phyloP scores from a whole-genome alignment of 176 grass and related monocot genomes.

The maize (Zea mays) region DNA sequence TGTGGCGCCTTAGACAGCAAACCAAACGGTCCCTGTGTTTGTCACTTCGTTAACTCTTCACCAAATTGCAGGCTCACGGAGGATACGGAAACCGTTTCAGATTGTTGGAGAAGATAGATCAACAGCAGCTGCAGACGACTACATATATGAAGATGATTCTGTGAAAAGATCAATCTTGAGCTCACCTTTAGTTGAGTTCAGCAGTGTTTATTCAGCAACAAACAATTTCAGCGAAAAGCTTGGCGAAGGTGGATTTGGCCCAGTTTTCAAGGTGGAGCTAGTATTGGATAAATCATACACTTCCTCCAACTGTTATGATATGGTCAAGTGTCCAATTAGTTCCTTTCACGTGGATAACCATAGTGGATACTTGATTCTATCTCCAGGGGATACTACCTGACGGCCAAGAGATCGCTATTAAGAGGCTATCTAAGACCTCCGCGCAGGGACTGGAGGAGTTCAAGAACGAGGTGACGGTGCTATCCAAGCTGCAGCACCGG shows the following conservation, averaged over 20 bases:
- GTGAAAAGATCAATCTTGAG: slow-evolving; percentile 33
- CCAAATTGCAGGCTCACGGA: slow-evolving; percentile 27
- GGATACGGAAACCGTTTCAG: slow-evolving; percentile 13
- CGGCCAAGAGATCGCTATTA: slow-evolving; percentile 74
- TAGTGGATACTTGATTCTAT: slow-evolving; percentile 22
- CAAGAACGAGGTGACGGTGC: slow-evolving; percentile 66
- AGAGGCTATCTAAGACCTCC: slow-evolving; percentile 60
- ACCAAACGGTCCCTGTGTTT: too few relatives aligned
- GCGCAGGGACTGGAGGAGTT: slow-evolving; percentile 64
- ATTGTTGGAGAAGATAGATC: slow-evolving; percentile 28
- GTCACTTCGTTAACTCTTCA: neutral
- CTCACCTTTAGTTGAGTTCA: slow-evolving; percentile 62
- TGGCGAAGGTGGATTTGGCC: slow-evolving; percentile 67
- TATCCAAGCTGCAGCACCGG: slow-evolving; percentile 65
- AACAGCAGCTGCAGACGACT: slow-evolving; percentile 32
- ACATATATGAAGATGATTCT: slow-evolving; percentile 26
- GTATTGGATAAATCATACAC: neutral
- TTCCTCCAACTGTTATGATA: neutral
- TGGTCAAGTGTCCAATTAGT: neutral
- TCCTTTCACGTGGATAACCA: neutral
- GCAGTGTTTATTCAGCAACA: slow-evolving; percentile 51
- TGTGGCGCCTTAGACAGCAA: too few relatives aligned
- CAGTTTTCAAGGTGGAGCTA: slow-evolving; percentile 67
- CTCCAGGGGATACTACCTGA: slow-evolving; percentile 57
- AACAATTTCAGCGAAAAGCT: slow-evolving; percentile 69